Evolutionary conservation across 306 rosid species (phyloP).

Genomic region (Chamaecrista fasciculata): DNA sequence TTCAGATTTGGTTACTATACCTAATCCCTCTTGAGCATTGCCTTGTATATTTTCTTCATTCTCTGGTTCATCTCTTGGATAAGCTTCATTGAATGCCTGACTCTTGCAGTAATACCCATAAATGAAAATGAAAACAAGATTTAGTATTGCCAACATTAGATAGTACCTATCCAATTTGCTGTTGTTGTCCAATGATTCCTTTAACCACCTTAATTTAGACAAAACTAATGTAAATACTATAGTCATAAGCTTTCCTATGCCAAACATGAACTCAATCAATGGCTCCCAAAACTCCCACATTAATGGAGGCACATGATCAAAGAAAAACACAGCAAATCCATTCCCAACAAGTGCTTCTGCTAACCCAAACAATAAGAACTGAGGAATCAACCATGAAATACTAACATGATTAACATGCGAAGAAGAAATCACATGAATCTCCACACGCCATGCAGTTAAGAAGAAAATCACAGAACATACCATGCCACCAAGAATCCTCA

Average conservation of each 20-base stretch:
- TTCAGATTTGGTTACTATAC: too few relatives aligned
- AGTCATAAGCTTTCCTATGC: background rate
- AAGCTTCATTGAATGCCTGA: background rate
- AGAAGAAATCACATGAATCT: background rate
- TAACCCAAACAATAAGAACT: background rate
- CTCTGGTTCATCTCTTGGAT: background rate
- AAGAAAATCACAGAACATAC: background rate
- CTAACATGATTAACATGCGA: background rate
- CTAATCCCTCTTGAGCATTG: too few relatives aligned
- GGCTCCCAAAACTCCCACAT: background rate
- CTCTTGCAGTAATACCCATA: background rate
- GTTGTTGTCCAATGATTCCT: background rate
- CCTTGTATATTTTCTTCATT: too few relatives aligned
- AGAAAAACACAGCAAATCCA: background rate
- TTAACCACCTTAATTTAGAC: background rate
- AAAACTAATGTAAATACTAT: background rate
- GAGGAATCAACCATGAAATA: background rate
- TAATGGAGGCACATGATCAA: background rate
- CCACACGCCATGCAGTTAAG: background rate
- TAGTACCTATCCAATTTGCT: background rate
- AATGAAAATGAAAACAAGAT: background rate
- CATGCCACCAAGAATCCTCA: slow-evolving; percentile 5
- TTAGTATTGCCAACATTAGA: background rate
- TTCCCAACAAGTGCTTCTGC: background rate
- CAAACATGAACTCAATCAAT: background rate